phyloP scores from a whole-genome alignment of 768 basidiomycete genomes.

The Boletus rex-veris region DNA sequence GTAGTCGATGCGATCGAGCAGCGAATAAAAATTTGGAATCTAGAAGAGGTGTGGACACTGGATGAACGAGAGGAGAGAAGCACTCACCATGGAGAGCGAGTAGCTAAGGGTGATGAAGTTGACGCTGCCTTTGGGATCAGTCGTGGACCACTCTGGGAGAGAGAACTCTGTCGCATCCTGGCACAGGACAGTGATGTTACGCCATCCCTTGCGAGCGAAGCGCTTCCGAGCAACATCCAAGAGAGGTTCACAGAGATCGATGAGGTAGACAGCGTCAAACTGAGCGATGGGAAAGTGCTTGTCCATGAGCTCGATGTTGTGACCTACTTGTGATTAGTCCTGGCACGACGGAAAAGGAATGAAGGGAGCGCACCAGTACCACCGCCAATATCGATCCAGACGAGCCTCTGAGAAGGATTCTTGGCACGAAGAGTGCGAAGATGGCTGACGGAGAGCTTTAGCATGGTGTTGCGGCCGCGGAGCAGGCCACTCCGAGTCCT shows the following conservation, averaged over 20 bases:
- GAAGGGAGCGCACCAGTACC: constrained; percentile 49
- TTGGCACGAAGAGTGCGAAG: constrained; percentile 44
- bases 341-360: background rate
- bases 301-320: constrained; percentile 74
- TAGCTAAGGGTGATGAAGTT: constrained; percentile 55
- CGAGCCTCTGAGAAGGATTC: constrained; percentile 44
- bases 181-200: constrained; percentile 65
- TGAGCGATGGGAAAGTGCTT: constrained; percentile 51
- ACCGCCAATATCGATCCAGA: constrained; percentile 80
- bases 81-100: constrained; percentile 50
- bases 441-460: constrained; percentile 62
- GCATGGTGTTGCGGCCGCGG: constrained; percentile 70
- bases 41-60: constrained; percentile 16
- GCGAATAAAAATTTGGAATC: constrained; percentile 62
- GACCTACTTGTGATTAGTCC: constrained; percentile 18
- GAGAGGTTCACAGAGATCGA: constrained; percentile 71
- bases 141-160: constrained; percentile 54
- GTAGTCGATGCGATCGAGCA: constrained; percentile 65
- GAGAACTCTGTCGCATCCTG: constrained; percentile 69
- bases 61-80: background rate
- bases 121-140: constrained; percentile 53
- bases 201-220: constrained; percentile 66
- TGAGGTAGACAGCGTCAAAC: constrained; percentile 67
- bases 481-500: constrained; percentile 57
- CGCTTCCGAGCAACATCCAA: constrained; percentile 68